These are phyloP conservation scores for Mortierella hygrophila DNA, from an alignment of 192 early-diverging fungal genomes.

Conservation along the genomic window DNA sequence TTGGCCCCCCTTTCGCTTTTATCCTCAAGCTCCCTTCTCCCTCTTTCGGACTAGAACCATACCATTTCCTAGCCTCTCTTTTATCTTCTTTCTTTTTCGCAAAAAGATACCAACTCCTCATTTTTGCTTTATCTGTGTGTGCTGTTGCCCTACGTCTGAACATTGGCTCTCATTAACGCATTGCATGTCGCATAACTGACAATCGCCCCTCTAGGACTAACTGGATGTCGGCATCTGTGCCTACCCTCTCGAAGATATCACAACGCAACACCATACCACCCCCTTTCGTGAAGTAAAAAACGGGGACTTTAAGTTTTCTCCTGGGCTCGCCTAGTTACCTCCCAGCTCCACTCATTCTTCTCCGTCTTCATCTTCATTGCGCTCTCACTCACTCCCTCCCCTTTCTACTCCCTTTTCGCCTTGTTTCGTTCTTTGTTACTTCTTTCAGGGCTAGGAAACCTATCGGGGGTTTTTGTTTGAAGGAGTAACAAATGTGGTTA, in stretches of 20 bases:
- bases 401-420: not conserved
- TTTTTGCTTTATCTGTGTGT: not conserved
- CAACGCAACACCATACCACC: not conserved
- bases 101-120: not conserved
- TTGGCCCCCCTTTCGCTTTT: not conserved
- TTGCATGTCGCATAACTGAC: too few species aligned
- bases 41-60: not conserved
- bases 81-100: not conserved
- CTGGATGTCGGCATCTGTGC: too few species aligned
- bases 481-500: not conserved
- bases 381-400: too few species aligned
- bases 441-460: not conserved
- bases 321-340: not conserved
- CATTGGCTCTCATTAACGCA: too few species aligned
- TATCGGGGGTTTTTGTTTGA: not conserved
- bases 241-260: not conserved
- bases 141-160: too few species aligned
- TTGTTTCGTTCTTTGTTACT: not conserved
- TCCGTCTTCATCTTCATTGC: not conserved
- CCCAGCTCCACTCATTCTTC: not conserved
- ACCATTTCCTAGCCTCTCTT: not conserved
- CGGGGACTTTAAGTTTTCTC: not conserved
- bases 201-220: too few species aligned
- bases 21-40: not conserved
- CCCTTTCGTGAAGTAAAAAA: not conserved